These are phyloP conservation scores for Shiraia sp. DNA, from an alignment of 2,329 filamentous ascomycete genomes.

Conservation along the genomic window DNA sequence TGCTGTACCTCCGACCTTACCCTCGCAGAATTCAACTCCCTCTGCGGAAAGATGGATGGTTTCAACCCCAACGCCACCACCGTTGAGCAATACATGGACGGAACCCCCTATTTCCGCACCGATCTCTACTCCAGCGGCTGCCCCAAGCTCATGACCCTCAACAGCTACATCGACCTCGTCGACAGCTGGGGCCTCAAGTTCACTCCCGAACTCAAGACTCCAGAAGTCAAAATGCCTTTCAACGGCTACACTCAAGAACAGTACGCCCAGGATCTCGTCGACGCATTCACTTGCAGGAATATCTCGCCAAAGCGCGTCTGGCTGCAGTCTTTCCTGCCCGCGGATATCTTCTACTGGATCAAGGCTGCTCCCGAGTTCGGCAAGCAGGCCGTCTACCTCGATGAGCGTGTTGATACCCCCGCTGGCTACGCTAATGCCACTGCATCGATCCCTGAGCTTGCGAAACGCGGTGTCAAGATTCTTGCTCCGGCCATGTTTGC, in stretches of 20 bases:
- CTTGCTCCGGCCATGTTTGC: constrained; percentile 67
- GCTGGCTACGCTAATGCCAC: constrained; percentile 59
- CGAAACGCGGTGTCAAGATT: constrained; percentile 62
- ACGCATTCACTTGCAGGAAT: constrained; percentile 44
- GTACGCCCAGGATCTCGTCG: constrained; percentile 66
- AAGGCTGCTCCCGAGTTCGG: constrained; percentile 63
- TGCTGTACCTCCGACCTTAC: constrained; percentile 76
- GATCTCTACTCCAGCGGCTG: constrained; percentile 66
- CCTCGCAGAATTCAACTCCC: constrained; percentile 65
- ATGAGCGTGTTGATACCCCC: constrained; percentile 59
- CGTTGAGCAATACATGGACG: constrained; percentile 60
- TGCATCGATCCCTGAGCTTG: constrained; percentile 60
- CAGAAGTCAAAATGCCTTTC: constrained; percentile 71
- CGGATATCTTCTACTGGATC: constrained; percentile 70
- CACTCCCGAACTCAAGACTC: constrained; percentile 60
- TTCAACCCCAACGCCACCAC: constrained; percentile 67
- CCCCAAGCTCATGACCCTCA: constrained; percentile 63
- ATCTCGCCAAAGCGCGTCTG: constrained; percentile 49
- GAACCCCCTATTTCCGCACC: constrained; percentile 65
- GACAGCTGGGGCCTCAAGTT: constrained; percentile 62
- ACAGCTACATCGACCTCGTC: constrained; percentile 65
- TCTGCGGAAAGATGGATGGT: constrained; percentile 67
- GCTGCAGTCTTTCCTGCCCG: constrained; percentile 68
- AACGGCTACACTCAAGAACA: constrained; percentile 65
- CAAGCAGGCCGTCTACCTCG: constrained; percentile 66